These are phyloP conservation scores for Phytophthora pluvialis DNA, from an alignment of 352 stramenopile species.

Conservation along the genomic window DNA sequence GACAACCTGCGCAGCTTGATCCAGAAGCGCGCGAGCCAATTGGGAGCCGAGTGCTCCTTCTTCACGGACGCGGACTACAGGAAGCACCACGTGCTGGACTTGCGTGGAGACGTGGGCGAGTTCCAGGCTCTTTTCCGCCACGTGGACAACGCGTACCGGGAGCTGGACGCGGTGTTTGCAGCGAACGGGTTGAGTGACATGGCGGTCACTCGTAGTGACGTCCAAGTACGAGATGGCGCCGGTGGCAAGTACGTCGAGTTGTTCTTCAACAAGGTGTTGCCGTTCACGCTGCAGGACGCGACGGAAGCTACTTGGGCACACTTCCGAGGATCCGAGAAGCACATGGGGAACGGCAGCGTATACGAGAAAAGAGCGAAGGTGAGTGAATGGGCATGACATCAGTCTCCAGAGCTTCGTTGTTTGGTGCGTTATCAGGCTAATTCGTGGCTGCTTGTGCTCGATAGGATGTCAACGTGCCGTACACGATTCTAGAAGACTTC, in stretches of 20 bases:
- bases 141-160: conserved; percentile 31
- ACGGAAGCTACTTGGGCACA: conserved; percentile 41
- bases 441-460: conserved; percentile 6
- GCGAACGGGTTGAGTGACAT: conserved; percentile 33
- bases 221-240: conserved; percentile 34
- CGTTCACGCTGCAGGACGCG: conserved; percentile 44
- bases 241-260: conserved; percentile 41
- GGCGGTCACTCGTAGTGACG: conserved; percentile 33
- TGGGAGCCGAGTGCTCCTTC: conserved; percentile 26
- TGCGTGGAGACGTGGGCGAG: conserved; percentile 26
- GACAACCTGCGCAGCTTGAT: conserved; percentile 20
- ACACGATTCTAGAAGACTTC: conserved; percentile 44
- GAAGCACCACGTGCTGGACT: conserved; percentile 19
- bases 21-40: conserved; percentile 28
- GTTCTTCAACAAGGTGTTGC: conserved; percentile 47
- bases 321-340: conserved; percentile 38
- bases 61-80: conserved; percentile 16
- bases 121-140: conserved; percentile 35
- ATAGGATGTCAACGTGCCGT: conserved; percentile 36
- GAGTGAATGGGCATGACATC: neutral
- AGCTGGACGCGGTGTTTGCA: conserved; percentile 35
- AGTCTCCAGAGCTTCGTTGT: neutral
- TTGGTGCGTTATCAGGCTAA: neutral
- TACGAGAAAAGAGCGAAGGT: conserved; percentile 40
- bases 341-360: conserved; percentile 37